These are phyloP conservation scores for Miscanthus lutarioriparius DNA, from an alignment of 176 grass and related monocot species.

Conservation along the genomic window DNA sequence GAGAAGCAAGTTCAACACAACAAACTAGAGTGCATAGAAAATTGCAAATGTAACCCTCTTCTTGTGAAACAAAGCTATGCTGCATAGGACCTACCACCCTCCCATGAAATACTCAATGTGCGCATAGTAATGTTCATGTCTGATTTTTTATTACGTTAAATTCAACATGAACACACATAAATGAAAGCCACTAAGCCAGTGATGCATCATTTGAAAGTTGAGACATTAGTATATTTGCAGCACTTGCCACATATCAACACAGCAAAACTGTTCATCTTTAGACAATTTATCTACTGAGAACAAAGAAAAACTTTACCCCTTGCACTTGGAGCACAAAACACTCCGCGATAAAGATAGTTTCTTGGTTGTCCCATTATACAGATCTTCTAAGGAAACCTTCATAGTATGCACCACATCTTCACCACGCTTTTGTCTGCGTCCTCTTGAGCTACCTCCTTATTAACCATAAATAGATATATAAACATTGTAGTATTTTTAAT, in stretches of 20 bases:
- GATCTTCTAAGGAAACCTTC: conserved; percentile 89
- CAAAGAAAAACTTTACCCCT: conserved; percentile 60
- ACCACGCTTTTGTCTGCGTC: conserved; percentile 70
- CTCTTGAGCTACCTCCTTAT: conserved; percentile 89
- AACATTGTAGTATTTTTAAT: background rate
- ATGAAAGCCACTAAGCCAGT: background rate
- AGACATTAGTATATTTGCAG: background rate
- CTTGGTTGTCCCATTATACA: conserved; percentile 84
- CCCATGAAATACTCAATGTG: background rate
- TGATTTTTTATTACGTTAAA: background rate
- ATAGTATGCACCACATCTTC: conserved; percentile 82
- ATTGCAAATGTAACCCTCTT: background rate
- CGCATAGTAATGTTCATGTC: background rate
- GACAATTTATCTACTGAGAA: background rate
- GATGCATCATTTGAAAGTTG: background rate
- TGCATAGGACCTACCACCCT: background rate
- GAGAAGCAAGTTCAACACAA: conserved; percentile 5
- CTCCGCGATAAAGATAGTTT: conserved; percentile 83
- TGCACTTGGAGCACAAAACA: conserved; percentile 78
- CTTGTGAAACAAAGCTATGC: background rate
- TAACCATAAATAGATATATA: conserved; percentile 26
- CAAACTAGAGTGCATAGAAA: background rate
- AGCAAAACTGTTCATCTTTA: background rate
- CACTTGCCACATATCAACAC: background rate
- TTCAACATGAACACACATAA: background rate